Evolutionary conservation across 2,329 filamentous ascomycete species (phyloP).

Genomic region (Venturia oleaginea): DNA sequence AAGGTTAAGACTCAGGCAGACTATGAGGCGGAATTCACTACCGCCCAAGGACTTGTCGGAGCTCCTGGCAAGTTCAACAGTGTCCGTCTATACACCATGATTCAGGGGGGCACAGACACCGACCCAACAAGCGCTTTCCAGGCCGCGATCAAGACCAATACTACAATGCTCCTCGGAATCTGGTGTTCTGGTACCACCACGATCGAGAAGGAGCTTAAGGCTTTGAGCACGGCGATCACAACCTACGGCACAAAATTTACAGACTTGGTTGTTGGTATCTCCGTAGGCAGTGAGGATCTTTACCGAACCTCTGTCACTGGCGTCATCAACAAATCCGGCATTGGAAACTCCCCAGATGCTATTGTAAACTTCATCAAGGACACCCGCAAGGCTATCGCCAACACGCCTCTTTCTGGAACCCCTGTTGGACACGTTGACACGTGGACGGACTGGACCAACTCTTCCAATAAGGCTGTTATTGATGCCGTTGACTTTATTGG

Average conservation of each 20-base stretch:
- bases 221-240: constrained; percentile 24
- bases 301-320: constrained; percentile 45
- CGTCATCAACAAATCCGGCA: constrained; percentile 10
- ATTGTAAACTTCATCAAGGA: constrained; percentile 12
- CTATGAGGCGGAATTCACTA: constrained; percentile 11
- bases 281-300: constrained; percentile 37
- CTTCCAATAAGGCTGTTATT: constrained; percentile 27
- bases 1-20: constrained; percentile 5
- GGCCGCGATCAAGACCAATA: constrained; percentile 27
- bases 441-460: constrained; percentile 21
- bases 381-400: constrained; percentile 18
- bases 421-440: constrained; percentile 30
- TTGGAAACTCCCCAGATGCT: constrained; percentile 2
- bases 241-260: constrained; percentile 22
- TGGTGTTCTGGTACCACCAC: constrained; percentile 22
- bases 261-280: constrained; percentile 27
- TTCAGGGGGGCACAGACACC: constrained; percentile 9
- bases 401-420: background rate
- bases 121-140: constrained; percentile 21
- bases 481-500: constrained; percentile 29
- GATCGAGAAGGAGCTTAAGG: constrained; percentile 27
- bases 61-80: constrained; percentile 12
- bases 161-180: constrained; percentile 29
- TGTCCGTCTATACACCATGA: constrained; percentile 12
- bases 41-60: constrained; percentile 7